Conservation (phyloP, 2,329 filamentous ascomycete species). For the Fusarium buxicola region DNA sequence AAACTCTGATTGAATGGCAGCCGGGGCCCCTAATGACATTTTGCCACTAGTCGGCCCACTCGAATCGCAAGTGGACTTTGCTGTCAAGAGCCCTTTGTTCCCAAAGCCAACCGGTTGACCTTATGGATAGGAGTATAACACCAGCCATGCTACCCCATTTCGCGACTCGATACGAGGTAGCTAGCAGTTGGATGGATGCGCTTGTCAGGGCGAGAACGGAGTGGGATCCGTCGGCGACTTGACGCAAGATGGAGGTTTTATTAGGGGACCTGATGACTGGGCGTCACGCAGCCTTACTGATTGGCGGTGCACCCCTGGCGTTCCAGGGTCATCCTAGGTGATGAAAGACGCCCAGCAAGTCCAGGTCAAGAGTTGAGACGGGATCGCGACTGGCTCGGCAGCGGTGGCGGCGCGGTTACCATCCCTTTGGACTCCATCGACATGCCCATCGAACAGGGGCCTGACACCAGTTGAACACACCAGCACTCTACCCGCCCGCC, state of each 20-base stretch:
- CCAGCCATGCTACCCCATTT: not conserved
- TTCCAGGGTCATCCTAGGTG: conserved; percentile 11
- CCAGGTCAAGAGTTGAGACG: conserved; percentile 24
- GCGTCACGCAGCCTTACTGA: conserved; percentile 2
- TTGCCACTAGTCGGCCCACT: conserved; percentile 22
- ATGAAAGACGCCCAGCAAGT: conserved; percentile 13
- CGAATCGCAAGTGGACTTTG: not conserved
- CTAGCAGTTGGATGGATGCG: not conserved
- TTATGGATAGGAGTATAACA: not conserved
- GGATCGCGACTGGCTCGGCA: conserved; percentile 38
- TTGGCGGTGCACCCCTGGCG: conserved; percentile 18
- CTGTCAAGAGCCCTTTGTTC: not conserved
- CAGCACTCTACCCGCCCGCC: conserved; percentile 5
- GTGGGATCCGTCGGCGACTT: not conserved
- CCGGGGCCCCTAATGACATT: conserved; percentile 1
- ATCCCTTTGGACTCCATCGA: conserved; percentile 37
- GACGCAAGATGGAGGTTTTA: not conserved
- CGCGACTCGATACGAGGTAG: not conserved
- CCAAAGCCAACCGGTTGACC: not conserved
- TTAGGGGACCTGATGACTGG: not conserved
- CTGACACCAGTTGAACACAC: conserved; percentile 12
- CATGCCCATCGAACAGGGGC: conserved; percentile 15
- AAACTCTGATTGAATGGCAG: conserved; percentile 11
- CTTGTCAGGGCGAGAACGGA: not conserved
- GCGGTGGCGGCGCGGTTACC: conserved; percentile 35